Evolutionary conservation across 169 alveolate genomes (phyloP).

Genomic region (Cryptosporidium canis): DNA sequence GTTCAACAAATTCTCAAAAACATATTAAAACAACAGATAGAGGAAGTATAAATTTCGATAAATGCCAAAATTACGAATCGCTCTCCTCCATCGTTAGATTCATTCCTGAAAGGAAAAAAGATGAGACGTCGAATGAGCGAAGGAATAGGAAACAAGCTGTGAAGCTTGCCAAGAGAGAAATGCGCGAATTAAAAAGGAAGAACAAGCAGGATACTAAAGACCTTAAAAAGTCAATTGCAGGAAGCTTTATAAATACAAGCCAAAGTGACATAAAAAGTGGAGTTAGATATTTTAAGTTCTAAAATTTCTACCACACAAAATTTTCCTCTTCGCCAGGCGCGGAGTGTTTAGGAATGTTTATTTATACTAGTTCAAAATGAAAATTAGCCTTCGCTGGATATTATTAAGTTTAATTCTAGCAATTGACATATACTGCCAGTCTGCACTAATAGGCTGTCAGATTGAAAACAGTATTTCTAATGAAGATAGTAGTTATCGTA

Average conservation of each 20-base stretch:
- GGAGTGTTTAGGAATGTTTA: neutral
- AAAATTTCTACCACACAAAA: neutral
- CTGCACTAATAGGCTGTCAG: slow-evolving; percentile 35
- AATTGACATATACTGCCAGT: slow-evolving; percentile 55
- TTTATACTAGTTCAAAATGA: slow-evolving; percentile 26
- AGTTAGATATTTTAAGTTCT: slow-evolving; percentile 36
- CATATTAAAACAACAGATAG: neutral
- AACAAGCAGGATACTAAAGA: slow-evolving; percentile 74
- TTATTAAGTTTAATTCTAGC: slow-evolving; percentile 52
- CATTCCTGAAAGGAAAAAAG: slow-evolving; percentile 75
- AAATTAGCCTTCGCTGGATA: slow-evolving; percentile 50
- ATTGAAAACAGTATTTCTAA: slow-evolving; percentile 11
- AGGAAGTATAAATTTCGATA: too few species aligned
- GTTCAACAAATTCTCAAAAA: neutral
- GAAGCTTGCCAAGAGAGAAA: slow-evolving; percentile 82
- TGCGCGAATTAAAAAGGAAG: slow-evolving; percentile 82
- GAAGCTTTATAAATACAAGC: slow-evolving; percentile 1
- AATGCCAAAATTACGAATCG: too few species aligned
- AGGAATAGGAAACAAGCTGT: slow-evolving; percentile 82
- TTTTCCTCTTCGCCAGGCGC: slow-evolving; percentile 1
- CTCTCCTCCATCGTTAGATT: neutral
- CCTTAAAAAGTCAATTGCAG: slow-evolving; percentile 4
- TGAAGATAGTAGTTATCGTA: neutral
- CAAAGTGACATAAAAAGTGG: slow-evolving; percentile 51
- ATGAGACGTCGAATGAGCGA: slow-evolving; percentile 84